Evolutionary conservation across 768 basidiomycete genomes (phyloP), one percentile per base, ranked within the genome.

Genomic region (Suillus cothurnatus): DNA sequence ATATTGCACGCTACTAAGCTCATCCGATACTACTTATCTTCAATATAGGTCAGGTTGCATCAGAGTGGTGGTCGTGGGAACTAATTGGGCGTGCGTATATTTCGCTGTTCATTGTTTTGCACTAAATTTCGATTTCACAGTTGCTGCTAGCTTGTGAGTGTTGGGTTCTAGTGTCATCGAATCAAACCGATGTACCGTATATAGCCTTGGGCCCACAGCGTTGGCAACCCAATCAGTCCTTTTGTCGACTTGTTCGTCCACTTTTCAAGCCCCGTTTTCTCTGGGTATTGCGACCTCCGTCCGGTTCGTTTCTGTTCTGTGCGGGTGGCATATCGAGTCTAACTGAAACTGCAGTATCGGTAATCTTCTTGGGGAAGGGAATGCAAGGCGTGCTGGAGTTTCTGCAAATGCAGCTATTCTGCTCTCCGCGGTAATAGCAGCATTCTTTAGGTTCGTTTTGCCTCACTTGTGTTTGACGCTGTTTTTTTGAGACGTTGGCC

Each of bases 51-150:
- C 94, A 94, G 75, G 89, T 88, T 2, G 93, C 91, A 2, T 88
- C 88, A 1, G 96, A 97, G 76, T 98, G 96, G 96, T 98, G 96
- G 95, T 91, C 91, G 38, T 97, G 96, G 97, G 95, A 97, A 75
- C 83, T 94, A 3, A 81, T 94, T 50, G 90, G 88, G 36, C 78
- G 74, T 76, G 39, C 14, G 74, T 72, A 34, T 4, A 19, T 55
- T 55, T 61, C 7, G 12, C 61, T 49, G 6, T 31, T 2, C 23
- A 14, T 56, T 38, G 15, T 39, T 9, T 11, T 17, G 7, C 14
- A 43, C 66, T 73, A 45, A 65, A 38, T 43, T 34, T 52, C 43
- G 6, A 28, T 34, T 59, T n/a, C 45, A 14, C 56, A 86, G 84
- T 86, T 31, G 83, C 84, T 31, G 84, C 84, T 23, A 86, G 85